Base-by-base conservation (phyloP, 768 basidiomycete genomes). In the Xerocomellus chrysenteron region DNA sequence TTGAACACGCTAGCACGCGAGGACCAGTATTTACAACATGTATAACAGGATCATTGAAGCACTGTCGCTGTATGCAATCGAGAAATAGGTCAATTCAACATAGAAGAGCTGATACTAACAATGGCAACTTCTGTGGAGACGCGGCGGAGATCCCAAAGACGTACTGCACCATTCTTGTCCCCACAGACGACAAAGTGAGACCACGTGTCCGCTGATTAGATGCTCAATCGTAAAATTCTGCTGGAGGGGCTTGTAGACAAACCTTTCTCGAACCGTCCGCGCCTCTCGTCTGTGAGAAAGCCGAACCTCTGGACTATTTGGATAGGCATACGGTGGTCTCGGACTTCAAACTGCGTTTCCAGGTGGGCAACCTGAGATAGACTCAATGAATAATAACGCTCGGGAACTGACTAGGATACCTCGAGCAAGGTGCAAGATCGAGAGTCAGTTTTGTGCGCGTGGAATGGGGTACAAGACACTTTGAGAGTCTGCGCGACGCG, bases 341-440 rank as follows among this genome's bases (percentile, higher is more conserved):
- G 79, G n/a, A 81, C 50, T 61, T 83, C 82, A 50, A 79, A 81
- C 56, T 82, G 82, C 30, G 75, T 70, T 59, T 83, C 82, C 21
- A 78, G 69, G 61, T 82, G 79, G 7, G 75, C 74, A 47, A 82
- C 72, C 81, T 82, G 46, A 21, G 43, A 41, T 13, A 28, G 14
- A 21, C 9, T 62, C 39, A 55, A 28, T 47, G 32, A 52, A 48
- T 9, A 30, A 36, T 36, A 30, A 2, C 13, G 10, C 41, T 35
- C 9, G 55, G 47, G 35, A 40, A 52, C 17, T 54, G 52, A 40
- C 14, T 49, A 54, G 19, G n/a, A 43, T 59, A 80, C 80, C 74
- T 82, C 80, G 12, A 81, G 61, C 37, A 80, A 65, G 0, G 68
- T 74, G 63, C 77, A 78, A 47, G 68, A 79, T 28, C 70, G 75